Conservation (phyloP, 768 basidiomycete species). For the Russula ochroleuca region DNA sequence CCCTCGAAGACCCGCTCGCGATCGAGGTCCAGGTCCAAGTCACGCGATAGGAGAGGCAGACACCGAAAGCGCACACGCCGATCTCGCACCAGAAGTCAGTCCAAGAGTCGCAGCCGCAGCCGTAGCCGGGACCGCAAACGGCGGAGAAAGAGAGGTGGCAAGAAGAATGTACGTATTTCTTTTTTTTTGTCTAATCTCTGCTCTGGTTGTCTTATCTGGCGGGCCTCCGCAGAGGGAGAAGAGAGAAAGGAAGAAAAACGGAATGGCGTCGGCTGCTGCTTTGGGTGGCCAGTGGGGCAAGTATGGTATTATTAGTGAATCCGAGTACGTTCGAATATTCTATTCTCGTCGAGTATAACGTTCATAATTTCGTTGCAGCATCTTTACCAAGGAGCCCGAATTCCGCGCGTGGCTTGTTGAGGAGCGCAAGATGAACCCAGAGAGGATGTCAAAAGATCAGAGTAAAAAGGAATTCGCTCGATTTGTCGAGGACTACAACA, state of each 20-base stretch:
- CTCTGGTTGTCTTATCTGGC: conserved; percentile 1
- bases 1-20: conserved; percentile 21
- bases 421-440: conserved; percentile 87
- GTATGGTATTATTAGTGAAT: conserved; percentile 79
- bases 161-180: conserved; percentile 42
- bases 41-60: conserved; percentile 34
- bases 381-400: conserved; percentile 79
- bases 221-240: conserved; percentile 45
- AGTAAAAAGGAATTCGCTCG: conserved; percentile 79
- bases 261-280: conserved; percentile 44
- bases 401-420: conserved; percentile 93
- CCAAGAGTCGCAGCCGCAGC: conserved; percentile 37
- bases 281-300: conserved; percentile 79
- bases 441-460: conserved; percentile 80
- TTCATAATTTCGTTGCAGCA: conserved; percentile 40
- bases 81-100: conserved; percentile 37
- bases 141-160: conserved; percentile 33
- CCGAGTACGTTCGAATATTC: conserved; percentile 56
- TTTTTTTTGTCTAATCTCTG: background rate
- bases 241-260: conserved; percentile 65
- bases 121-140: conserved; percentile 37
- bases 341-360: background rate
- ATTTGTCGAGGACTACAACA: conserved; percentile 83
- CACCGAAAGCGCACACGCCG: conserved; percentile 42
- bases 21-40: conserved; percentile 22